Base-by-base conservation (phyloP, 257 asterid genomes). In the Forsythia suspensa region DNA sequence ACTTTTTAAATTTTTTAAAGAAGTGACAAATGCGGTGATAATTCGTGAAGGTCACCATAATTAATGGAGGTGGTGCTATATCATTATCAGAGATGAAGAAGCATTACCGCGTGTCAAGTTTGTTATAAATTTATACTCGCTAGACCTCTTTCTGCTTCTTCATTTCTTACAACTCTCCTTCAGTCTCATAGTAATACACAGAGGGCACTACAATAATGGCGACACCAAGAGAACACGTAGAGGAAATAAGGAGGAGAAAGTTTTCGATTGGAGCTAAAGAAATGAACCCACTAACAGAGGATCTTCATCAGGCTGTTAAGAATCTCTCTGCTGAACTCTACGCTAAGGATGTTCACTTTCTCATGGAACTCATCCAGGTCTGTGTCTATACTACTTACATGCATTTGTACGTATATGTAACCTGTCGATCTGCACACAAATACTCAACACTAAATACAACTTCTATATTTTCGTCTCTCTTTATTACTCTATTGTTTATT, bases 331-430 rank as follows among this genome's bases (percentile, higher is more conserved):
- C 88, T 39, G 84, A 84, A 9, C 87, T 84, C 44, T 84, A 84
- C 72, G 71, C 87, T 13, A 80, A 84, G 65, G 87, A 84, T n/a
- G 82, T 80, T 61, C 87, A 84, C 11, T 85, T 85, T 55, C 84
- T 85, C 20, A 85, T 85, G 86, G 88, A 85, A 76, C 80, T 85
- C 37, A 48, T 85, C 52, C 88, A 85, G 88, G 88, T 84, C 40
- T 3, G 36, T 15, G 4, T 61, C 2, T 21, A 61, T 55, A 5
- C 34, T 29, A 29, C 34, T 29, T 52, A 18, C 24, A 24, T 61
- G 34, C 68, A 61, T 61, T 9, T 24, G 10, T 55, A 5, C 3
- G 24, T 18, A 16, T 52, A 16, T 61, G 9, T 61, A 8, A 9
- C 6, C 66, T n/a, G 2, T 6, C n/a, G 66, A n/a, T 18, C 66